phyloP scores from a whole-genome alignment of 2,329 filamentous ascomycete genomes.

The Penicillium sumatraense region DNA sequence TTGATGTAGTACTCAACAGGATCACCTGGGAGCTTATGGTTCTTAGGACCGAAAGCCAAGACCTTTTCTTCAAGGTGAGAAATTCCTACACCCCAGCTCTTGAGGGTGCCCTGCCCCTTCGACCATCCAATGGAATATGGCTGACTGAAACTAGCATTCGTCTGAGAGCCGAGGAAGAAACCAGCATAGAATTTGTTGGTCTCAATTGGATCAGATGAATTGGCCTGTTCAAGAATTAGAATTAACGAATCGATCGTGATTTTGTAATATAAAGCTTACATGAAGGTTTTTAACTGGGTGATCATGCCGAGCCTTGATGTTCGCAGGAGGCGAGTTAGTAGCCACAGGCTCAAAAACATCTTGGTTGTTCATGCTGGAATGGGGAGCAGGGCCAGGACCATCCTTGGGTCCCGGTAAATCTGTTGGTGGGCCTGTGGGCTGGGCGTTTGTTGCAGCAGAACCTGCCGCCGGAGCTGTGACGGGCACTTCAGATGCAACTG shows the following conservation, averaged over 20 bases:
- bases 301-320: conserved; percentile 43
- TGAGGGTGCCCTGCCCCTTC: conserved; percentile 63
- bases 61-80: conserved; percentile 73
- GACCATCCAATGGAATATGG: conserved; percentile 74
- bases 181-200: conserved; percentile 73
- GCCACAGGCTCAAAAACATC: conserved; percentile 49
- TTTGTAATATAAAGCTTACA: conserved; percentile 31
- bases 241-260: no score
- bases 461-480: neutral
- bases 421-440: neutral
- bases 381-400: neutral
- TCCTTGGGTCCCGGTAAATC: neutral
- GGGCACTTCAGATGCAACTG: neutral
- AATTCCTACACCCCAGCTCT: conserved; percentile 77
- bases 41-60: conserved; percentile 66
- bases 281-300: conserved; percentile 48
- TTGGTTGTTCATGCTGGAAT: conserved; percentile 38
- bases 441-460: neutral
- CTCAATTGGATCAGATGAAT: conserved; percentile 42
- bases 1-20: conserved; percentile 77
- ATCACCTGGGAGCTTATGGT: conserved; percentile 55
- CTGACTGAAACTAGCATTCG: conserved; percentile 71
- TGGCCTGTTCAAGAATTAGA: conserved; percentile 29
- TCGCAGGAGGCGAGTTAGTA: conserved; percentile 42
- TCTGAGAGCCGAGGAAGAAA: conserved; percentile 76